Evolutionary conservation across 2,329 filamentous ascomycete species (phyloP).

Genomic region (Annulohypoxylon truncatum): DNA sequence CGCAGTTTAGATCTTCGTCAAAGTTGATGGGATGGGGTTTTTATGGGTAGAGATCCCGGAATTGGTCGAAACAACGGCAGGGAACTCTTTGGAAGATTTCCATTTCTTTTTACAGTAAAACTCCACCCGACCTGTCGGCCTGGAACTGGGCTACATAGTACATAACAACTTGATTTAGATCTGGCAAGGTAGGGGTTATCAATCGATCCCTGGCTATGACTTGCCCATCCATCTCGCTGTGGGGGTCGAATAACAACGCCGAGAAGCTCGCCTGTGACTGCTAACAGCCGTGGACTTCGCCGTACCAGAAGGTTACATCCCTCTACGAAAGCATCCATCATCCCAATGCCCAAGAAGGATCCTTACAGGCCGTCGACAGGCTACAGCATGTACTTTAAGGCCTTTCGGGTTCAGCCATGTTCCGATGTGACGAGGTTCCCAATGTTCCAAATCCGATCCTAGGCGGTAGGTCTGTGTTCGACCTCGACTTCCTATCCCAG

Average conservation of each 20-base stretch:
- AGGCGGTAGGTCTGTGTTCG: slow-evolving; percentile 20
- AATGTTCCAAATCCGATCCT: slow-evolving; percentile 30
- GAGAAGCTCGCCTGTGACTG: slow-evolving; percentile 29
- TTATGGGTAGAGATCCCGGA: slow-evolving; percentile 19
- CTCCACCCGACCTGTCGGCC: slow-evolving; percentile 33
- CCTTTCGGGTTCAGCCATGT: slow-evolving; percentile 34
- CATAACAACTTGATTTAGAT: slow-evolving; percentile 38
- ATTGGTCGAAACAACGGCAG: slow-evolving; percentile 32
- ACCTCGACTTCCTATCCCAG: slow-evolving; percentile 25
- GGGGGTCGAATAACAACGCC: slow-evolving; percentile 30
- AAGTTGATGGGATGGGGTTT: slow-evolving; percentile 30
- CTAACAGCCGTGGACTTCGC: slow-evolving; percentile 11
- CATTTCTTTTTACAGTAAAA: slow-evolving; percentile 41
- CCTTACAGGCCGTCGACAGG: slow-evolving; percentile 23
- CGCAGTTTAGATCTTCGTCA: slow-evolving; percentile 11
- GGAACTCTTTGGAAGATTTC: slow-evolving; percentile 44
- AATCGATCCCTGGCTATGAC: slow-evolving; percentile 38
- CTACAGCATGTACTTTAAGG: slow-evolving; percentile 11
- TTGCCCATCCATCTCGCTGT: slow-evolving; percentile 31
- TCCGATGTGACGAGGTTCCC: slow-evolving; percentile 31
- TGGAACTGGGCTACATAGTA: slow-evolving; percentile 22
- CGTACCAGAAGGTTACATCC: slow-evolving; percentile 28
- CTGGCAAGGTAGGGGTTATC: slow-evolving; percentile 37
- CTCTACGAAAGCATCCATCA: slow-evolving; percentile 6
- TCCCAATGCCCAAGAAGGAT: slow-evolving; percentile 17